A percentile compares a stretch with the other conserved stretches of the same genome.
Evolutionary conservation across 2,329 filamentous ascomycete genomes (phyloP).

Genomic region (Blastomyces percursus): DNA sequence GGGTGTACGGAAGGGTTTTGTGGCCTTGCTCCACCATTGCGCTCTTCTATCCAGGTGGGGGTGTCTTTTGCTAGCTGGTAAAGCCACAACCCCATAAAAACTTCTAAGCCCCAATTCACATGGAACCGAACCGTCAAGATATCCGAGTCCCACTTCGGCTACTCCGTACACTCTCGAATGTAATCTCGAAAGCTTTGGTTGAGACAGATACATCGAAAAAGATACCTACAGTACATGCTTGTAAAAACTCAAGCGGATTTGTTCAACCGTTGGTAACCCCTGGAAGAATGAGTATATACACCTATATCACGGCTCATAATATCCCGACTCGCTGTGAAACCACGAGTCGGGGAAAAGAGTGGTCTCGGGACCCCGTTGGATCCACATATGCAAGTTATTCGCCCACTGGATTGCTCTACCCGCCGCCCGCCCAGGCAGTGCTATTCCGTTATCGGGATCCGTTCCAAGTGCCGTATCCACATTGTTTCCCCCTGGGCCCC

Average conservation of each 20-base stretch:
- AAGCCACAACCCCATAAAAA: background rate
- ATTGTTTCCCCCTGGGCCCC: background rate
- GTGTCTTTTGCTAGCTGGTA: background rate
- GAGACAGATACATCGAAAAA: too few species aligned
- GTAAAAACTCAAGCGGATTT: too few species aligned
- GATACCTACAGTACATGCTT: too few species aligned
- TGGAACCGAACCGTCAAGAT: background rate
- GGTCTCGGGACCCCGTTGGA: background rate
- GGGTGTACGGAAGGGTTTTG: background rate
- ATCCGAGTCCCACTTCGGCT: too few species aligned
- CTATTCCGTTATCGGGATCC: background rate
- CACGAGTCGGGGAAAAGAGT: background rate
- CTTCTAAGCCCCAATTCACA: background rate
- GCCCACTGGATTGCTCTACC: background rate
- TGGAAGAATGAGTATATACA: too few species aligned
- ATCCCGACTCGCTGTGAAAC: background rate
- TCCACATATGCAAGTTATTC: background rate
- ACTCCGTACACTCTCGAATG: too few species aligned
- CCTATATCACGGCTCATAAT: background rate
- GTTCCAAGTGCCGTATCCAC: background rate
- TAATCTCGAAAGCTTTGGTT: too few species aligned
- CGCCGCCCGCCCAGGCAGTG: background rate
- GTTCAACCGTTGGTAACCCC: too few species aligned
- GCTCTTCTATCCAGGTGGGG: background rate
- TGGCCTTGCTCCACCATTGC: background rate